Evolutionary conservation across 208 protist species (phyloP), one percentile per base, ranked within the genome.

Genomic region (Crithidia acanthocephali): DNA sequence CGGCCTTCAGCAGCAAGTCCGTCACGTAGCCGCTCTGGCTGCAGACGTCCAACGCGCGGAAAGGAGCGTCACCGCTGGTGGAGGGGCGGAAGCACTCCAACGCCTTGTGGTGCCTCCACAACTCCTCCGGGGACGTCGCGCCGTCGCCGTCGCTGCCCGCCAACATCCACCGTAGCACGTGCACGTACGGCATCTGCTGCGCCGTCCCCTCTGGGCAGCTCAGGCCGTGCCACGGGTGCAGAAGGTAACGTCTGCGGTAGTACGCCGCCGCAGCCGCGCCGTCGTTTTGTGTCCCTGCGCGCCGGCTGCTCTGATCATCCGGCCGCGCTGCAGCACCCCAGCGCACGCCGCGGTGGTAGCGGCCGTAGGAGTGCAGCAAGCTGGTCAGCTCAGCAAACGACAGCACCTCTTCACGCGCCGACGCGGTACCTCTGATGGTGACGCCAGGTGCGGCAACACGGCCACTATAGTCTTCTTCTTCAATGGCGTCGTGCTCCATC

Each of bases 271-370:
- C 73, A n/a, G 74, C 76, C 6, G 33, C 55, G 8, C 59, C 55
- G 15, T 44, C 58, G 8, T 28, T 37, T 18, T 11, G 42, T n/a
- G 2, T 25, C 25, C 56, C 44, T 11, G 25, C 18, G 57, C 30
- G 18, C n/a, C 37, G 27, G 52, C 32, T 37, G 16, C 50, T 30
- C 62, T 50, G 45, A 20, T 37, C 25, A 22, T 18, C 27, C 10
- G 5, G 60, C n/a, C 47, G 27, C 27, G n/a, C 40, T 20, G 61
- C 35, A 15, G 68, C 86, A 52, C 90, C 90, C 87, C 90, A 95
- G n/a, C 53, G 68, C 32, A 95, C 90, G 23, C 90, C 90, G n/a
- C 73, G 57, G 70, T 91, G 90, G 61, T 95, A 95, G 8, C 90
- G 87, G 28, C 79, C 61, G 74, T 84, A 93, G 22, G 90, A 91